Evolutionary conservation across 1,284 basidiomycete genomes (phyloP).

Genomic region (Grifola frondosa): DNA sequence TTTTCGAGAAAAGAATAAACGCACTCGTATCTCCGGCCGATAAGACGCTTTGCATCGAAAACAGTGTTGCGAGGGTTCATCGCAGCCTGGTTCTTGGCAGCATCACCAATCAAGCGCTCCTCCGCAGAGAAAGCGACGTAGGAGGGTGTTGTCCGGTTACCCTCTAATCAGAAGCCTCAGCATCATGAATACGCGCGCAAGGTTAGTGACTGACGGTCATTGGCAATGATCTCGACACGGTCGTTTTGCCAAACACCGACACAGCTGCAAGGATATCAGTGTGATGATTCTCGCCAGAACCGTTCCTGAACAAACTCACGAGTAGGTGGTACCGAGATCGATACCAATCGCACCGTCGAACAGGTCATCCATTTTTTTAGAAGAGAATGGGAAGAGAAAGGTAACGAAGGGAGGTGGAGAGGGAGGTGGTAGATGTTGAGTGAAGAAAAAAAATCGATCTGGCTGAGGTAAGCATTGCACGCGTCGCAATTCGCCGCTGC

Average conservation of each 20-base stretch:
- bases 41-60: slow-evolving; percentile 96
- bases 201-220: slow-evolving; percentile 73
- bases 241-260: slow-evolving; percentile 99
- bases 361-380: slow-evolving; percentile 84
- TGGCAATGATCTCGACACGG: slow-evolving; percentile 98
- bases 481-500: slow-evolving; percentile 28
- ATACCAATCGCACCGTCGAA: slow-evolving; percentile 98
- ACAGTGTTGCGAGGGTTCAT: slow-evolving; percentile 97
- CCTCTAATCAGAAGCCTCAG: slow-evolving; percentile 60
- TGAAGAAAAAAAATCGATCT: slow-evolving; percentile 42
- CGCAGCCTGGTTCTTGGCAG: slow-evolving; percentile 96
- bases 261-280: slow-evolving; percentile 51
- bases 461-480: slow-evolving; percentile 32
- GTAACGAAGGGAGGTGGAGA: slow-evolving; percentile 25
- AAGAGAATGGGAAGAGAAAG: slow-evolving; percentile 26
- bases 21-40: slow-evolving; percentile 93
- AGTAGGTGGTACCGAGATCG: slow-evolving; percentile 90
- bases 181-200: slow-evolving; percentile 6
- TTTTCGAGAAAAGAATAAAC: slow-evolving; percentile 22
- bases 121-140: slow-evolving; percentile 98
- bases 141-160: slow-evolving; percentile 98
- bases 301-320: slow-evolving; percentile 54
- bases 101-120: slow-evolving; percentile 99
- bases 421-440: slow-evolving; percentile 30
- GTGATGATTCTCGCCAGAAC: too few relatives aligned